Evolutionary conservation across 1,284 basidiomycete genomes (phyloP).

Genomic region (Phlebopus sp.): DNA sequence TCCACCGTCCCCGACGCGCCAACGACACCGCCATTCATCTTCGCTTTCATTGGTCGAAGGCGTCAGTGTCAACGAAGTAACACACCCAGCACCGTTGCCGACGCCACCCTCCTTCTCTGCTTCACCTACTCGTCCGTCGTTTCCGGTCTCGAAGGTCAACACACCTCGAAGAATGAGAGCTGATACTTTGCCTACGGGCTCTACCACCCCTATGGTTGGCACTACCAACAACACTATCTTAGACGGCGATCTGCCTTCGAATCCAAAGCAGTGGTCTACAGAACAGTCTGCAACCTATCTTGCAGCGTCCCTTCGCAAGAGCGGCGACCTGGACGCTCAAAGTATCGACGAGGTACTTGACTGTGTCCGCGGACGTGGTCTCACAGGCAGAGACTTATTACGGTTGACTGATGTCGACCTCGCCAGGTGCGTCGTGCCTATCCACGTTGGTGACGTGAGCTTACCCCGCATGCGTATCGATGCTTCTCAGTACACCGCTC

Average conservation of each 20-base stretch:
- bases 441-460: no score
- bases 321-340: background rate
- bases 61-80: background rate
- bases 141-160: background rate
- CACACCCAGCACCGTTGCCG: conserved; percentile 17
- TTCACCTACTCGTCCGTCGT: background rate
- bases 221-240: background rate
- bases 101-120: conserved; percentile 10
- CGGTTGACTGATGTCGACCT: conserved; percentile 28
- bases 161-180: conserved; percentile 10
- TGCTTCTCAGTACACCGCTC: conserved; percentile 18
- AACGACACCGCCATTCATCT: conserved; percentile 25
- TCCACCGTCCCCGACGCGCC: conserved; percentile 20
- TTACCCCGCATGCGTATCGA: background rate
- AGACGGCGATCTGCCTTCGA: conserved; percentile 14
- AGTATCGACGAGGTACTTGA: conserved; percentile 15
- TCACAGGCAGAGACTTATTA: conserved; percentile 29
- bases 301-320: conserved; percentile 8
- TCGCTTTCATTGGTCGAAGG: conserved; percentile 19
- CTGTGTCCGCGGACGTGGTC: conserved; percentile 17
- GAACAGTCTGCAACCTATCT: conserved; percentile 27
- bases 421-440: conserved; percentile 15
- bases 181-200: conserved; percentile 14
- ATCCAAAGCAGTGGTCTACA: conserved; percentile 29
- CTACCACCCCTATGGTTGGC: conserved; percentile 3